These are phyloP conservation scores for Lepidium campestre DNA, from an alignment of 441 rosid genomes.

Conservation along the genomic window DNA sequence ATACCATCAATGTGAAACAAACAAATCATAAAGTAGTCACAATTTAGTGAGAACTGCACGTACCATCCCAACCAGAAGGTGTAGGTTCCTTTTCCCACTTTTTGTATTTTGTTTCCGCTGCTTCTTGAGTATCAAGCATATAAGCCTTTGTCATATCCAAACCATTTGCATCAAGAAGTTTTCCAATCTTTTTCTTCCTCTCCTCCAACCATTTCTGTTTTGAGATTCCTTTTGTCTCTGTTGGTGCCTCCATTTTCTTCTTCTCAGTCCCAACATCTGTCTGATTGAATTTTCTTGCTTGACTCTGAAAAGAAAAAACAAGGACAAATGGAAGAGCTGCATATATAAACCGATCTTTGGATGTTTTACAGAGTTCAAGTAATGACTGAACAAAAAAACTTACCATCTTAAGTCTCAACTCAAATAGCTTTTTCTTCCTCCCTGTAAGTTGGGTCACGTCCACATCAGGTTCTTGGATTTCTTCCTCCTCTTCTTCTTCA, in stretches of 20 bases:
- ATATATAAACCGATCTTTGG: neutral
- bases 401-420: slow-evolving; percentile 88
- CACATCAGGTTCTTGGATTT: slow-evolving; percentile 35
- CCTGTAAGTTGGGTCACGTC: slow-evolving; percentile 73
- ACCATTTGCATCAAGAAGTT: slow-evolving; percentile 83
- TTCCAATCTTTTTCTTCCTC: slow-evolving; percentile 86
- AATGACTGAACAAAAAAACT: neutral
- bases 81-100: slow-evolving; percentile 97
- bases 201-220: slow-evolving; percentile 94
- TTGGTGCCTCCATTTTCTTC: slow-evolving; percentile 84
- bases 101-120: slow-evolving; percentile 84
- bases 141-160: slow-evolving; percentile 76
- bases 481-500: slow-evolving; percentile 36
- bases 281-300: slow-evolving; percentile 92
- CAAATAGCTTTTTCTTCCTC: slow-evolving; percentile 71
- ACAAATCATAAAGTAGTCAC: neutral
- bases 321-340: neutral
- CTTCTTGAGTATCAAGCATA: slow-evolving; percentile 88
- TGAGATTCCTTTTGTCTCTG: slow-evolving; percentile 78
- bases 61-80: slow-evolving; percentile 96
- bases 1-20: neutral
- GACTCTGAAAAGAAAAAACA: slow-evolving; percentile 40
- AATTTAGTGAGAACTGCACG: slow-evolving; percentile 5
- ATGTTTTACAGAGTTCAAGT: neutral
- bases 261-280: slow-evolving; percentile 79